These are phyloP conservation scores for Jasminum sambac DNA, from an alignment of 257 asterid genomes.

Conservation along the genomic window DNA sequence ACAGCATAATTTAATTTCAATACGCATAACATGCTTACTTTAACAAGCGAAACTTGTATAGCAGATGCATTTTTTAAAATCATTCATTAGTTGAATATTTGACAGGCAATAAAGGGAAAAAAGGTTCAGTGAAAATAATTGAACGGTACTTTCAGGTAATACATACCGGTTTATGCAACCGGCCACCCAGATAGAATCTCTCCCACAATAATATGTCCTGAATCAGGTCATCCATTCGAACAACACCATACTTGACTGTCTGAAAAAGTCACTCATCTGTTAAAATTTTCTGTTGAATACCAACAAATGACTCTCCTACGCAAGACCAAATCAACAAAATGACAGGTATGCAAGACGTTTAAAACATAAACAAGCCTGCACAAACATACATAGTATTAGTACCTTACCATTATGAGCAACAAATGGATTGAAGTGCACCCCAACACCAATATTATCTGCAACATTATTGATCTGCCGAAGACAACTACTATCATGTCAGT, in stretches of 20 bases:
- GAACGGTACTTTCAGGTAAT: neutral
- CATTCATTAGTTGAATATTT: neutral
- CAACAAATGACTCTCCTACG: neutral
- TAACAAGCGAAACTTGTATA: neutral
- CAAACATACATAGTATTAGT: slow-evolving; percentile 12
- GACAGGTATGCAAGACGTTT: slow-evolving; percentile 16
- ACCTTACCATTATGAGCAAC: slow-evolving; percentile 62
- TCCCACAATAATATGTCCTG: slow-evolving; percentile 69
- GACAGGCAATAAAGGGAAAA: neutral
- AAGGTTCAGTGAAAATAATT: neutral
- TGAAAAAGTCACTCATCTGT: slow-evolving; percentile 29
- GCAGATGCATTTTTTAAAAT: neutral
- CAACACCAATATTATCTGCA: slow-evolving; percentile 73
- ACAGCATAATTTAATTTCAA: slow-evolving; percentile 3
- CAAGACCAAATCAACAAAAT: slow-evolving; percentile 3
- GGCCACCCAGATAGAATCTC: slow-evolving; percentile 81
- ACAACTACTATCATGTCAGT: slow-evolving; percentile 18
- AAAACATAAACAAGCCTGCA: neutral
- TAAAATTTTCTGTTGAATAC: slow-evolving; percentile 15
- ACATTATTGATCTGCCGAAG: slow-evolving; percentile 52
- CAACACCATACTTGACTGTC: slow-evolving; percentile 85
- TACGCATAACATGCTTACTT: neutral
- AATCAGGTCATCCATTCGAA: slow-evolving; percentile 64
- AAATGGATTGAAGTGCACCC: slow-evolving; percentile 88
- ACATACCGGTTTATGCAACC: slow-evolving; percentile 86